phyloP scores from a whole-genome alignment of 2,329 filamentous ascomycete species.

The Fusarium sp. region DNA sequence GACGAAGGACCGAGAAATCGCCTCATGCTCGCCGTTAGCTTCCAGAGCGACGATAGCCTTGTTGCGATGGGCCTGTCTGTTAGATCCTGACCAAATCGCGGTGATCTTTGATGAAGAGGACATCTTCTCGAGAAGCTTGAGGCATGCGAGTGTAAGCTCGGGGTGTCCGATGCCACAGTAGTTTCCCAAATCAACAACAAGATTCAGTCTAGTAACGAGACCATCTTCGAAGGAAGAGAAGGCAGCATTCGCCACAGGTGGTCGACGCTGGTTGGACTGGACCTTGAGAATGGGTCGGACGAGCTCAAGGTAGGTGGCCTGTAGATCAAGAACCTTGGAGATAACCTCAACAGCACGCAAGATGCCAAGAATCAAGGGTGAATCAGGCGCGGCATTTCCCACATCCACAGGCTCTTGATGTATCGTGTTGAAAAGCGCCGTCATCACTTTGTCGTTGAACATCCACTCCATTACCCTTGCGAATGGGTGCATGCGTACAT shows the following conservation, averaged over 20 bases:
- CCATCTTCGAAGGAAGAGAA: conserved; percentile 94
- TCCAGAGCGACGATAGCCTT: conserved; percentile 90
- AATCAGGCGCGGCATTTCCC: conserved; percentile 74
- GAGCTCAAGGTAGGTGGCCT: conserved; percentile 90
- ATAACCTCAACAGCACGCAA: conserved; percentile 84
- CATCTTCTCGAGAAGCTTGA: conserved; percentile 84
- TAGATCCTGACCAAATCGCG: conserved; percentile 69
- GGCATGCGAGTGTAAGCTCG: conserved; percentile 77
- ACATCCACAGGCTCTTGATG: conserved; percentile 79
- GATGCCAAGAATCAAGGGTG: conserved; percentile 80
- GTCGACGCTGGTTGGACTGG: conserved; percentile 65
- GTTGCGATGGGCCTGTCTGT: conserved; percentile 72
- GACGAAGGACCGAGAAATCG: conserved; percentile 77
- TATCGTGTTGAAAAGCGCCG: conserved; percentile 77
- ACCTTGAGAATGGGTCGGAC: conserved; percentile 79
- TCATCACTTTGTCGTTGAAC: conserved; percentile 89
- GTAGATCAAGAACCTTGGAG: conserved; percentile 81
- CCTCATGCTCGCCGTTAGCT: conserved; percentile 77
- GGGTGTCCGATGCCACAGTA: conserved; percentile 88
- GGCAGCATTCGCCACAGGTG: conserved; percentile 70
- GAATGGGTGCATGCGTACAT: conserved; percentile 90
- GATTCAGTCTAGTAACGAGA: conserved; percentile 77
- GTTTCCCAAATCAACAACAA: conserved; percentile 82
- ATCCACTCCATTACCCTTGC: conserved; percentile 97
- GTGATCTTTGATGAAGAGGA: conserved; percentile 83